Conservation (phyloP, 352 stramenopile species). For the Globisporangium abappressorium region DNA sequence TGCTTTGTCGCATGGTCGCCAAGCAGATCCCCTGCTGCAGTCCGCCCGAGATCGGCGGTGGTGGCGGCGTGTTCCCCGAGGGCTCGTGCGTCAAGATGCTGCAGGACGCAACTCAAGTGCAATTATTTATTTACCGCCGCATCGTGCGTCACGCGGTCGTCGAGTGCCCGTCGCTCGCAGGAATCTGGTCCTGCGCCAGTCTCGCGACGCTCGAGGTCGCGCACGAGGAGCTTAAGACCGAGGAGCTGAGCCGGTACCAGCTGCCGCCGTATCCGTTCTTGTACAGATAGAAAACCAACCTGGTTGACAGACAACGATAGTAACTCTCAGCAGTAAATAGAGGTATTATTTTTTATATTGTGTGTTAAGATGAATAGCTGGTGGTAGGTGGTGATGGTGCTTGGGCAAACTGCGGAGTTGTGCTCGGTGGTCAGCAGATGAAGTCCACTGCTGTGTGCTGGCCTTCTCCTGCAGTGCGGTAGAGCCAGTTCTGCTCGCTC, state of each 20-base stretch:
- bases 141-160: constrained; percentile 28
- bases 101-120: constrained; percentile 24
- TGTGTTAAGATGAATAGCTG: not conserved
- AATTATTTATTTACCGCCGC: constrained; percentile 39
- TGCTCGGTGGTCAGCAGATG: not conserved
- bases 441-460: constrained; percentile 12
- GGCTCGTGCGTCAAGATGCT: constrained; percentile 26
- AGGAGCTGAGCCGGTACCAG: constrained; percentile 28
- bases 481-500: not conserved
- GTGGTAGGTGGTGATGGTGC: not conserved
- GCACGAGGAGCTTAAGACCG: constrained; percentile 14
- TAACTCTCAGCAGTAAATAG: not conserved
- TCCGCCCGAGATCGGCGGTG: constrained; percentile 2
- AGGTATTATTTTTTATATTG: not conserved
- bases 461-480: not conserved
- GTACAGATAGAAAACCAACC: not conserved
- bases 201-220: constrained; percentile 22
- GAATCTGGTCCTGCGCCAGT: constrained; percentile 24
- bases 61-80: constrained; percentile 4
- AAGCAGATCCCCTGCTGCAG: constrained; percentile 39
- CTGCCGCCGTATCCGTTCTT: constrained; percentile 38
- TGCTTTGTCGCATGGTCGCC: constrained; percentile 40
- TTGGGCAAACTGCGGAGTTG: not conserved
- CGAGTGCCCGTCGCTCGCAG: constrained; percentile 26
- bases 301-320: not conserved